Conservation (phyloP, 1,284 basidiomycete species). For the Mycocalia duriaeana region DNA sequence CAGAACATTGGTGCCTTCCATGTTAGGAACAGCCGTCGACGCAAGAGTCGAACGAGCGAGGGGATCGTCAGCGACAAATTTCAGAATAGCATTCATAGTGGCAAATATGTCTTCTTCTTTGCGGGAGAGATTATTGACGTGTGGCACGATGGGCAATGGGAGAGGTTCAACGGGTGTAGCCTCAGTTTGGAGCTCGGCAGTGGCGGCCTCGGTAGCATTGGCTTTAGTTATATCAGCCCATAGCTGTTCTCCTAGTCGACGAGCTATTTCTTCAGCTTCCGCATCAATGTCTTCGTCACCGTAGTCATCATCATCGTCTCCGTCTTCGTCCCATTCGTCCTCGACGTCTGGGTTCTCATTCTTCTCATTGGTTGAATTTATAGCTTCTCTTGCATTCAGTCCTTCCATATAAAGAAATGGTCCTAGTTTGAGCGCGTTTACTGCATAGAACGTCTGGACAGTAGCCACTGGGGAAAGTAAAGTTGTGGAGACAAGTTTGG, state of each 20-base stretch:
- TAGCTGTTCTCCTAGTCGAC: slow-evolving; percentile 61
- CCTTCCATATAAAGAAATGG: no score
- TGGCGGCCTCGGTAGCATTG: slow-evolving; percentile 27
- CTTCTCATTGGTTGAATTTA: background rate
- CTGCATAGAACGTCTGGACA: background rate
- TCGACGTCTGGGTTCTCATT: slow-evolving; percentile 24
- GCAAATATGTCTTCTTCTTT: slow-evolving; percentile 52
- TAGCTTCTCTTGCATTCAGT: no score
- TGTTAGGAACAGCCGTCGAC: slow-evolving; percentile 42
- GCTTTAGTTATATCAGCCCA: slow-evolving; percentile 68
- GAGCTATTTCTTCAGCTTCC: slow-evolving; percentile 66
- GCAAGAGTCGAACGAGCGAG: slow-evolving; percentile 49
- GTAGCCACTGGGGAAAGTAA: background rate
- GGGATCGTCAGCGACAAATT: slow-evolving; percentile 49
- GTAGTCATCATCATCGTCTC: slow-evolving; percentile 44
- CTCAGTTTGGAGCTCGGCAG: background rate
- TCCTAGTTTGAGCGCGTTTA: no score
- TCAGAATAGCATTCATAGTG: slow-evolving; percentile 59
- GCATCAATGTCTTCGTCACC: slow-evolving; percentile 63
- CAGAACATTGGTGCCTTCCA: slow-evolving; percentile 44
- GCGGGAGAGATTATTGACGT: background rate
- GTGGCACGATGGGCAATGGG: background rate
- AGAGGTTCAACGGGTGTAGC: slow-evolving; percentile 4
- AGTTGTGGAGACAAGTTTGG: slow-evolving; percentile 8
- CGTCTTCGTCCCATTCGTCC: slow-evolving; percentile 40